Evolutionary conservation across 176 grass and related monocot genomes (phyloP), one percentile per base, ranked within the genome.

Genomic region (Bothriochloa decipiens): DNA sequence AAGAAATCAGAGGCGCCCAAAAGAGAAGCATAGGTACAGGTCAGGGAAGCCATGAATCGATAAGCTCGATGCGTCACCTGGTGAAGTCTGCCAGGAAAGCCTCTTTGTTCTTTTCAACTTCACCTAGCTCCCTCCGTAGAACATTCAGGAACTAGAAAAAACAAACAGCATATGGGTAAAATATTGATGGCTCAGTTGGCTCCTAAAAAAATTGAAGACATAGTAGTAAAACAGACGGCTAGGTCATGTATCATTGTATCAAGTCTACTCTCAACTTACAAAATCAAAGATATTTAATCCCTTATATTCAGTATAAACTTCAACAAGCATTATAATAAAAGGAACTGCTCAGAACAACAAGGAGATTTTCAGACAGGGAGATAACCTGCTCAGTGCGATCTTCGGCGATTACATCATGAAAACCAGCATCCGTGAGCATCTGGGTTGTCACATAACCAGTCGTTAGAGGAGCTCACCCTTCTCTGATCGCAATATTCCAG

Each of bases 361-460:
- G 35, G 53, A 64, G 26, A 3, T 14, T 37, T 78, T 10, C 25
- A 49, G 36, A 68, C 52, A 61, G 57, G 65, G 13, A 53, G 70
- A 57, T 20, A 72, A 99, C 96, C 93, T 99, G 96, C 28, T 94
- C 77, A 11, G 93, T 99, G 74, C 93, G 88, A 66, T 99, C 96
- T 88, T 99, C 96, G 0, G 93, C 88, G 10, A 92, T 12, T 49
- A 96, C 93, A 82, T 92, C 83, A 15, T 82, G 78, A 76, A 99
- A 99, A 76, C 96, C 93, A 27, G 84, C 93, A 87, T 90, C 49
- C 88, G 92, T 72, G 12, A 99, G 89, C 93, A 99, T 99, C 96
- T 95, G 82, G 16, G 7, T 68, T 75, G 7, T 37, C 50, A 76
- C 18, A 72, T 26, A 40, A 68, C 32, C 8, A 81, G 58, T 55